phyloP scores from a whole-genome alignment of 441 rosid genomes.

The Macaranga tanarius region DNA sequence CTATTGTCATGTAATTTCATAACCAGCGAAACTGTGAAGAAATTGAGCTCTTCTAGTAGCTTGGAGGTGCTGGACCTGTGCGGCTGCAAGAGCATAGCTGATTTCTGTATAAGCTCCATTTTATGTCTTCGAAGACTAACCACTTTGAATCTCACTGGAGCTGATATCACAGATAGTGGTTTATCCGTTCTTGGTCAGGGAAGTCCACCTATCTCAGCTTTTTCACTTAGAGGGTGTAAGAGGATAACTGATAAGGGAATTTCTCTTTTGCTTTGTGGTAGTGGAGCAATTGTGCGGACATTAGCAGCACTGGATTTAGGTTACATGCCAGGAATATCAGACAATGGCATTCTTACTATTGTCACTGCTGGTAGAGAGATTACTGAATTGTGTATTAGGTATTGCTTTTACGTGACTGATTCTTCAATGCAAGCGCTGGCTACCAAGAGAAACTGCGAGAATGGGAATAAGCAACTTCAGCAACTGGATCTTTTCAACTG shows the following conservation, averaged over 20 bases:
- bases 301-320: conserved; percentile 56
- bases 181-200: conserved; percentile 45
- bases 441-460: conserved; percentile 34
- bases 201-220: conserved; percentile 41
- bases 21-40: conserved; percentile 41
- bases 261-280: conserved; percentile 37
- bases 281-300: conserved; percentile 44
- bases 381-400: conserved; percentile 52
- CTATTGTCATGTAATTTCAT: conserved; percentile 50
- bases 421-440: conserved; percentile 49
- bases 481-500: conserved; percentile 59
- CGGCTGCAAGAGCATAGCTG: conserved; percentile 63
- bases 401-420: conserved; percentile 53
- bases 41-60: conserved; percentile 41
- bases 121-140: conserved; percentile 44
- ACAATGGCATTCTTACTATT: conserved; percentile 39
- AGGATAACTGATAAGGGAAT: conserved; percentile 66
- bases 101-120: conserved; percentile 48
- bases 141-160: conserved; percentile 53
- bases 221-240: conserved; percentile 64
- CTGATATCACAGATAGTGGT: conserved; percentile 61
- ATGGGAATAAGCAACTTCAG: conserved; percentile 38
- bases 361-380: conserved; percentile 40
- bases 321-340: conserved; percentile 60
- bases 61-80: conserved; percentile 60